Base-by-base conservation (phyloP, 164 flowering plant species). In the Magnolia sinica region DNA sequence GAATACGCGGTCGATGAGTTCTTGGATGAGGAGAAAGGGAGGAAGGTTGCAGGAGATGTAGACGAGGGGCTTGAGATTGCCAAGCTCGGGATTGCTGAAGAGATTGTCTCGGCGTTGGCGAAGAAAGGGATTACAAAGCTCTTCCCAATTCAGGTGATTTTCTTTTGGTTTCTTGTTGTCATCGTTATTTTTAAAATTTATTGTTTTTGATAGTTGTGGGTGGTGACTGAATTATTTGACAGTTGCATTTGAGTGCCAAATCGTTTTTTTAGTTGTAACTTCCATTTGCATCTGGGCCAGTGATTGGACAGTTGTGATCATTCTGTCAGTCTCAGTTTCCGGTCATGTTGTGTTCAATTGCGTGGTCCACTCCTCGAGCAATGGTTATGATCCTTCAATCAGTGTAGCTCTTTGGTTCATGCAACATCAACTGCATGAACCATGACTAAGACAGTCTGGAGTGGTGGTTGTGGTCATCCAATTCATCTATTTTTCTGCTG, bases 21-120 rank as follows among this genome's bases (percentile, higher is more conserved):
- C 19, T 79, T 73, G 7, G 91, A 87, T 13, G 90, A 87, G 67
- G 89, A 83, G 52, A 83, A 74, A 72, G 70, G 66, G 31, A 79
- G 69, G 78, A 81, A 74, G 73, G 78, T 55, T 11, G 72, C 70
- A 9, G 82, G 78, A 8, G 75, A 68, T 1, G 16, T 75, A 3
- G 90, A 86, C 5, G 94, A 88, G 1, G 94, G 93, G 11, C 90
- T 91, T n/a, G 98, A 94, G 77, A 90, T 96, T 14, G 72, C 96
- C 0, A 89, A 90, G 81, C 93, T 96, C 49, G 93, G 91, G 55
- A 89, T 96, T 78, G 70, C 91, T 1, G 72, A 55, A 14, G 91
- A 89, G 71, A 91, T 95, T 68, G 90, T 92, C 11, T 51, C 86
- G 18, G 87, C 96, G 68, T 79, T 95, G 86, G 89, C 85, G 1